Conservation (phyloP, 2,329 filamentous ascomycete species). For the Corynespora cassiicola region DNA sequence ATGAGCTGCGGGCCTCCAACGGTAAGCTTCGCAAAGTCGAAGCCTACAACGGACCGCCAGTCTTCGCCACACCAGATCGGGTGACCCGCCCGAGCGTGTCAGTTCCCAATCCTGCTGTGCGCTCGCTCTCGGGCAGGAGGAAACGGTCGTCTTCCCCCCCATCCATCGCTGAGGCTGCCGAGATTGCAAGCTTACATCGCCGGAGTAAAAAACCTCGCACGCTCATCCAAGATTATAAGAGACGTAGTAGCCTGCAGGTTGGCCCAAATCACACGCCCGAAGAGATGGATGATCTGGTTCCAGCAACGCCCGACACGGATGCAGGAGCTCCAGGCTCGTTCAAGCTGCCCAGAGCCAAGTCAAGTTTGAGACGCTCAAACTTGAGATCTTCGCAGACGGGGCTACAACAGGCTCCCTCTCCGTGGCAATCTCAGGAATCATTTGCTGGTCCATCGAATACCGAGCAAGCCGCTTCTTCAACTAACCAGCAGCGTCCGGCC, state of each 20-base stretch:
- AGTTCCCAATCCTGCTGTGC: slow-evolving; percentile 22
- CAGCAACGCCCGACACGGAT: slow-evolving; percentile 48
- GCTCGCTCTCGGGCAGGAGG: slow-evolving; percentile 41
- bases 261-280: slow-evolving; percentile 36
- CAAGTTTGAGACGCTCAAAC: slow-evolving; percentile 24
- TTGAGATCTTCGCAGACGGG: slow-evolving; percentile 21
- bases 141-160: slow-evolving; percentile 61
- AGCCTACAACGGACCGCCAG: slow-evolving; percentile 48
- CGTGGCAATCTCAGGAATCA: slow-evolving; percentile 33
- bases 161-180: slow-evolving; percentile 61
- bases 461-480: slow-evolving; percentile 15
- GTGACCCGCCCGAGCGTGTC: slow-evolving; percentile 35
- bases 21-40: slow-evolving; percentile 52
- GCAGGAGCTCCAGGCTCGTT: slow-evolving; percentile 29
- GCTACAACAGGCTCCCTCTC: slow-evolving; percentile 17
- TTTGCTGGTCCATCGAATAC: slow-evolving; percentile 29
- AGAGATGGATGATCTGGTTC: slow-evolving; percentile 40
- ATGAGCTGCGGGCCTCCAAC: slow-evolving; percentile 53
- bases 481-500: slow-evolving; percentile 18
- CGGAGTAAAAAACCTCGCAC: slow-evolving; percentile 57
- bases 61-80: slow-evolving; percentile 50
- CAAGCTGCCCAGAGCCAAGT: slow-evolving; percentile 23
- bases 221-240: slow-evolving; percentile 28
- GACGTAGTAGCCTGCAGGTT: slow-evolving; percentile 18
- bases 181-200: slow-evolving; percentile 56